Evolutionary conservation across 2,329 filamentous ascomycete genomes (phyloP).

Genomic region (Ascochyta fabae): DNA sequence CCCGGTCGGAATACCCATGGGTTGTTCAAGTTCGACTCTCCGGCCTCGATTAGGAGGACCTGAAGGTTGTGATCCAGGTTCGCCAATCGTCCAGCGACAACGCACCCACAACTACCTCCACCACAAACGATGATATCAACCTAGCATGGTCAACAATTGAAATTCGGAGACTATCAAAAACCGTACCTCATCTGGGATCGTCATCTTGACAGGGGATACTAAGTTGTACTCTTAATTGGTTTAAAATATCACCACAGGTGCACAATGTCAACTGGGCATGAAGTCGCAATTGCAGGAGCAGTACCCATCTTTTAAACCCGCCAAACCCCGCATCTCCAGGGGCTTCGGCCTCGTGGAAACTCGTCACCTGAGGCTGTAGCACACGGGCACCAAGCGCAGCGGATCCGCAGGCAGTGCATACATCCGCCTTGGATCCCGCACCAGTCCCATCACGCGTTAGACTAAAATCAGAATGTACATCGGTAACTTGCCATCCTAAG

Average conservation of each 20-base stretch:
- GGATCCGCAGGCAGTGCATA: too few species aligned
- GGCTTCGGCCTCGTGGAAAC: constrained; percentile 32
- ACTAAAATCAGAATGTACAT: constrained; percentile 19
- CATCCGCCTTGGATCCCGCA: constrained; percentile 4
- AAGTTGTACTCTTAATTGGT: neutral
- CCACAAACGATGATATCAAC: constrained; percentile 82
- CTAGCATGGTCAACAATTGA: constrained; percentile 22
- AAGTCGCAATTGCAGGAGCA: constrained; percentile 16
- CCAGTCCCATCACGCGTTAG: constrained; percentile 14
- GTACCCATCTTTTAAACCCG: constrained; percentile 35
- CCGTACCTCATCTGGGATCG: constrained; percentile 69
- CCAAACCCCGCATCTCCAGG: constrained; percentile 40
- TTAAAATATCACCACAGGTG: constrained; percentile 34
- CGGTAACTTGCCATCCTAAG: constrained; percentile 17
- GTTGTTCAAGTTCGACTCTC: constrained; percentile 78
- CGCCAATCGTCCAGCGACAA: constrained; percentile 65
- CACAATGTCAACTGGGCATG: constrained; percentile 39
- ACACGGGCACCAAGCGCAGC: neutral
- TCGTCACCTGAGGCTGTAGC: constrained; percentile 28
- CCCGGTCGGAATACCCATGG: constrained; percentile 77
- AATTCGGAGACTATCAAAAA: neutral
- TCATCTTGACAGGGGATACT: constrained; percentile 52
- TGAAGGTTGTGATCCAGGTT: constrained; percentile 77
- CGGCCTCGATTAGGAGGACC: constrained; percentile 73
- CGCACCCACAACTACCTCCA: constrained; percentile 69